Evolutionary conservation across 352 stramenopile species (phyloP), one percentile per base, ranked within the genome.

Genomic region (Halophytophthora batemanensis): DNA sequence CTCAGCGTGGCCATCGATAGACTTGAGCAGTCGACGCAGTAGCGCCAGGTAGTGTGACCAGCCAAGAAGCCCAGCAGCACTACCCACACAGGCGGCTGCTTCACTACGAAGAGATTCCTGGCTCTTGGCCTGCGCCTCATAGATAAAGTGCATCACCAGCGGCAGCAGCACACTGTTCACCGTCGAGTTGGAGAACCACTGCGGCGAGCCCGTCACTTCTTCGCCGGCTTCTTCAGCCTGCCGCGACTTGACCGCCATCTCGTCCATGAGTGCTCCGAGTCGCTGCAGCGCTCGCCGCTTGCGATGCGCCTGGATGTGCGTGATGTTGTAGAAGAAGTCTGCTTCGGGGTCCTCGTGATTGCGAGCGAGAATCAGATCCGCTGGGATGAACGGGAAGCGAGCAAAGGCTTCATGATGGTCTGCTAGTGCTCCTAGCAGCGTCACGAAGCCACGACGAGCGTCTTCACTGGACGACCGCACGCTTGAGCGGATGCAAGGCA

Each of bases 241-340:
- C 40, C 69, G 62, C 3, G 49, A 33, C 41, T 75, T 77, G 1
- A 29, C 57, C 55, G 73, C 73, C 78, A 93, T 91, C 13, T 79
- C 58, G 22, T 75, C 66, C 69, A 99, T 88, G n/a, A 91, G 51
- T 48, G 77, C 86, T 35, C 88, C 82, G 1, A 98, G 75, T 45
- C 90, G 77, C 51, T 92, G 77, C 22, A 99, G 77, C 15, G 95
- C 96, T 45, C 91, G 84, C 11, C 86, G 78, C 65, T 96, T 91
- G 44, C 96, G 86, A 64, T 99, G 97, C 40, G 96, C 74, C 68
- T 99, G 97, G 37, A 99, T 98, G 75, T 99, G 97, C 31, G 90
- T 98, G 36, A 99, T 82, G 67, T 98, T 99, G 59, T 97, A 89
- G 74, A 99, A 99, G 59, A 99, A 99, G 68, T 99, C 96, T 7